Evolutionary conservation across 306 rosid species (phyloP), one percentile per base, ranked within the genome.

Genomic region (Sphenostylis stenocarpa): DNA sequence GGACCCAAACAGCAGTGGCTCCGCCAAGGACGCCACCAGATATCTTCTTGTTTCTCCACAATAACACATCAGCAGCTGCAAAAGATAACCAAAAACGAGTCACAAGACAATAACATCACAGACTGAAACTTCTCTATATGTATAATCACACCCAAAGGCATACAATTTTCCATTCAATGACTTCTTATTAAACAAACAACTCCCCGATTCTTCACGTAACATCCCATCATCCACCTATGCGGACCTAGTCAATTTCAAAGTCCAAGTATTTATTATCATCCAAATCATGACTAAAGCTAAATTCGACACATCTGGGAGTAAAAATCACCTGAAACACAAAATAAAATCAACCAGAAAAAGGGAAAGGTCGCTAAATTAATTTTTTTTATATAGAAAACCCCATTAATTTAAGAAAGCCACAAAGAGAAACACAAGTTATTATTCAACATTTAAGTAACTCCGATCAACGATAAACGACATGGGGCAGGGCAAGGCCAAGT

Each of bases 11-110:
- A 1, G 76, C 81, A 11, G 96, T 91, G 52, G 81, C 93, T 75
- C 85, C 90, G 7, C 77, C 78, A 7, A 91, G 90, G 61, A 84
- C 84, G 39, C 85, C 16, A 5, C 85, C 90, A 6, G 96, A 91
- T 55, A 87, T 51, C 81, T 91, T 91, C 89, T 88, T 91, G 81
- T 87, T 85, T 80, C 96, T 87, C 96, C 96, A 91, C 78, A 91
- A 84, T 6, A 91, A 74, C 78, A 91, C 84, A 60, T 91, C 93
- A 63, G 96, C 96, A 77, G 93, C 96, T 91, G 89, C 84, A 77
- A 43, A 1, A 8, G 15, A 41, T 66, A 13, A 66, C 24, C 41
- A 15, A 15, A 55, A 72, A 29, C 3, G 0, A 33, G 15, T 7
- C 77, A 39, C 23, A 23, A 72, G 77, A 72, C 36, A n/a, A 48